A percentile compares a stretch with the other conserved stretches of the same genome.
phyloP scores from a whole-genome alignment of 805 yeast genomes.

The Yamadazyma endophytica region DNA sequence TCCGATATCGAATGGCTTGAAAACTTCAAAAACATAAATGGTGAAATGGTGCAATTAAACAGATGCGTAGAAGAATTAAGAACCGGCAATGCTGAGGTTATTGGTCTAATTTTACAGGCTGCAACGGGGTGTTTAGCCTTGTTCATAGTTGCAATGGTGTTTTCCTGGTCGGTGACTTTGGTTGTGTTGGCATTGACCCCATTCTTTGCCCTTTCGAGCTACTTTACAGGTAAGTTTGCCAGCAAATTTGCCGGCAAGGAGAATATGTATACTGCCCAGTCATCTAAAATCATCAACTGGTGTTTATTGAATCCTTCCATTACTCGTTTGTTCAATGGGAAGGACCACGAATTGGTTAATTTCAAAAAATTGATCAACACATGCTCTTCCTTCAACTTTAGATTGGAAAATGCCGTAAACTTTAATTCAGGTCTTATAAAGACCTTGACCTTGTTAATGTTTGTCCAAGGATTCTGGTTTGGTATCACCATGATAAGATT shows the following conservation, averaged over 20 bases:
- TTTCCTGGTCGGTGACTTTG: constrained; percentile 83
- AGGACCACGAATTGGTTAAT: constrained; percentile 43
- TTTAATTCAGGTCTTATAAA: constrained; percentile 56
- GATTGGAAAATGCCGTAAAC: constrained; percentile 44
- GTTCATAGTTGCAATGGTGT: constrained; percentile 61
- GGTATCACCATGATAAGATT: constrained; percentile 64
- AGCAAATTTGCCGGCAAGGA: constrained; percentile 49
- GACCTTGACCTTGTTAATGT: constrained; percentile 62
- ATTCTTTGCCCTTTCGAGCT: constrained; percentile 47
- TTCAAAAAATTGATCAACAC: constrained; percentile 34
- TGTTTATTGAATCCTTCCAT: constrained; percentile 54
- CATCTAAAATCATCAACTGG: constrained; percentile 70
- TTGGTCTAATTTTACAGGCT: constrained; percentile 55
- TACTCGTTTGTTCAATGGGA: constrained; percentile 60
- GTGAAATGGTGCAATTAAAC: constrained; percentile 61
- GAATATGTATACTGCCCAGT: constrained; percentile 50
- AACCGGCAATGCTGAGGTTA: constrained; percentile 61
- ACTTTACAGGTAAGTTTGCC: constrained; percentile 48
- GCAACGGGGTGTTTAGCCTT: constrained; percentile 51
- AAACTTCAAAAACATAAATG: constrained; percentile 48
- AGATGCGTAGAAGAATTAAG: constrained; percentile 73
- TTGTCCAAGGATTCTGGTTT: constrained; percentile 91
- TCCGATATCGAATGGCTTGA: constrained; percentile 62
- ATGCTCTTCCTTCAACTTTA: constrained; percentile 38
- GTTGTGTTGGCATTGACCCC: constrained; percentile 77